phyloP scores from a whole-genome alignment of 805 yeast genomes.

The Wickerhamiella australiensis region DNA sequence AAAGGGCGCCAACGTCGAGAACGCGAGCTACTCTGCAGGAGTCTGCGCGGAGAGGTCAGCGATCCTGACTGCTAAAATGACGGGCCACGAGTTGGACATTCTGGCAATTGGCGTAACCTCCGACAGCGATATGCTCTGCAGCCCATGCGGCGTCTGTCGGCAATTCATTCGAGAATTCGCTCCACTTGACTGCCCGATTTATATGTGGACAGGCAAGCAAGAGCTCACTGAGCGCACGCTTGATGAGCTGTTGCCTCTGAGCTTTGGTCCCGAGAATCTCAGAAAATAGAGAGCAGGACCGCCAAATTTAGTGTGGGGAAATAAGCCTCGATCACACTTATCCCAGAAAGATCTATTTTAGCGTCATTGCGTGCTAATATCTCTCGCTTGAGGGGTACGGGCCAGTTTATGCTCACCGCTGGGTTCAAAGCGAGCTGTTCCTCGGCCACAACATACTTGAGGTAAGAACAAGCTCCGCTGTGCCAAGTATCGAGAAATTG shows the following conservation, averaged over 20 bases:
- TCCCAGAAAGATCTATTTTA: too few species aligned
- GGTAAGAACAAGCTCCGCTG: not conserved
- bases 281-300: not conserved
- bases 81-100: constrained; percentile 30
- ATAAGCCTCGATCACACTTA: too few species aligned
- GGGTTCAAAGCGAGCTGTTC: not conserved
- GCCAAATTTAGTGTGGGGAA: not conserved
- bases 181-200: constrained; percentile 39
- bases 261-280: constrained; percentile 75
- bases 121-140: constrained; percentile 43
- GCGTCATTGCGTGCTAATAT: too few species aligned
- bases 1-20: constrained; percentile 82
- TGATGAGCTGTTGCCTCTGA: constrained; percentile 59
- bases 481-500: not conserved
- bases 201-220: constrained; percentile 46
- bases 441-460: not conserved
- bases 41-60: constrained; percentile 72
- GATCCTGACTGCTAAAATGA: constrained; percentile 41
- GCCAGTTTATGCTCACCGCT: too few species aligned
- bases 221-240: constrained; percentile 36
- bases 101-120: constrained; percentile 57
- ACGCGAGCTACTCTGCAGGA: constrained; percentile 76
- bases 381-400: too few species aligned
- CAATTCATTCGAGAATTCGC: constrained; percentile 81
- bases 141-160: constrained; percentile 93